Base-by-base conservation (phyloP, 257 asterid species). In the Lavandula angustifolia region DNA sequence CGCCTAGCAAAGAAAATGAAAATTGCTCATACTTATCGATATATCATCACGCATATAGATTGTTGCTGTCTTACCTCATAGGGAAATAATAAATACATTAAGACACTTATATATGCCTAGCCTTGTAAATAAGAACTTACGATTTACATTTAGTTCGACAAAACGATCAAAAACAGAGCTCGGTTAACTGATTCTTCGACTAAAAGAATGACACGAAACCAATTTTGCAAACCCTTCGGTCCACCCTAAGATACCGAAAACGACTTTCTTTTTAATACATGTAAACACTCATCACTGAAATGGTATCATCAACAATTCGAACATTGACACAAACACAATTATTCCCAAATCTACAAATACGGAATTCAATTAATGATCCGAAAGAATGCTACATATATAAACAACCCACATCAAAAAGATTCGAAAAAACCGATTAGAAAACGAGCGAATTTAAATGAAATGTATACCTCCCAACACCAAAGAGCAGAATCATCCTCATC, bases 391-490 rank as follows among this genome's bases (percentile, higher is more conserved):
- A 67, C 59, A 42, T 27, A 63, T 40, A 66, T n/a, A 38, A 29
- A 68, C 33, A 60, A 66, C 27, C 44, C 7, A 29, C 33, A 41
- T 41, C 27, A 49, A 46, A 44, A 44, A 3, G 52, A 7, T 48
- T 27, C n/a, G n/a, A n/a, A 22, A 22, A 22, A 22, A 22, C 27
- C 1, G 27, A 22, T 22, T 22, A 22, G 35, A 8, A 51, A 51
- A 22, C 13, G 13, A 11, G 12, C n/a, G 3, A 17, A 17, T 58
- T 13, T 3, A 33, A 54, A 17, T 1, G 43, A 41, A 54, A 67
- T 3, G 4, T 60, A 37, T 50, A 94, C 99, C 99, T 94, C 99
- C 99, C 99, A 94, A 55, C 85, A 87, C 95, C 97, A 94, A 38
- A 90, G 91, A 53, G 95, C 85, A 56, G 69, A 52, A 56, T 83